Base-by-base conservation (phyloP, 108 stramenopile genomes). In the Cyclotella sp. region DNA sequence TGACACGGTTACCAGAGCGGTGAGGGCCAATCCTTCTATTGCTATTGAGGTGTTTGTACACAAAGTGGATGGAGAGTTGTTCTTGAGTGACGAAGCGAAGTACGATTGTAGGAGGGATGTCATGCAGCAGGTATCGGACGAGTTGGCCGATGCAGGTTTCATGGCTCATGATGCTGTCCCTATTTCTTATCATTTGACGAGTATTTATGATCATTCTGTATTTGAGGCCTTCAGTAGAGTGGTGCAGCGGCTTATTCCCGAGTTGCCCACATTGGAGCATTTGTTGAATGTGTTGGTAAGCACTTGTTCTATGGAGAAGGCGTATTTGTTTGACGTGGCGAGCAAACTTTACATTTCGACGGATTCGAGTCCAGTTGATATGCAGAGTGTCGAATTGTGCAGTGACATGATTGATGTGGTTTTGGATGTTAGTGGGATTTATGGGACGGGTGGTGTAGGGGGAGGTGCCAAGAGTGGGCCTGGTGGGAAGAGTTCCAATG, bases 341-440 rank as follows among this genome's bases (percentile, higher is more conserved):
- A 93, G 92, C 74, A 97, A 98, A 76, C 74, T 99, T 22, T 98
- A 99, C 80, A 93, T 99, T 53, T 89, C 91, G 14, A 99, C 98
- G 9, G 99, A 99, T 81, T 91, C 95, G 24, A 96, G 93, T 65
- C 98, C 98, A 2, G 97, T 98, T 14, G 98, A 98, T 79, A 96
- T 95, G 92, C 93, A 93, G 59, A 95, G 92, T 68, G 95, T 96
- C 39, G 99, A 99, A 76, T 87, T 99, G 15, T 98, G 98, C 81
- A 88, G 90, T 53, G 99, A 99, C 81, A 97, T 98, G 98, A 98
- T 99, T 67, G 99, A 99, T 87, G 97, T 99, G 14, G 98, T 98
- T 10, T 75, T 99, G 47, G 99, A 99, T 88, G 96, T 99, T 4
- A 97, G 97, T 70, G 97, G 98, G 30, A 99, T 99, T 53, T 99